These are phyloP conservation scores for Kwoniella mangroviensis DNA, from an alignment of 768 basidiomycete genomes.

Conservation along the genomic window DNA sequence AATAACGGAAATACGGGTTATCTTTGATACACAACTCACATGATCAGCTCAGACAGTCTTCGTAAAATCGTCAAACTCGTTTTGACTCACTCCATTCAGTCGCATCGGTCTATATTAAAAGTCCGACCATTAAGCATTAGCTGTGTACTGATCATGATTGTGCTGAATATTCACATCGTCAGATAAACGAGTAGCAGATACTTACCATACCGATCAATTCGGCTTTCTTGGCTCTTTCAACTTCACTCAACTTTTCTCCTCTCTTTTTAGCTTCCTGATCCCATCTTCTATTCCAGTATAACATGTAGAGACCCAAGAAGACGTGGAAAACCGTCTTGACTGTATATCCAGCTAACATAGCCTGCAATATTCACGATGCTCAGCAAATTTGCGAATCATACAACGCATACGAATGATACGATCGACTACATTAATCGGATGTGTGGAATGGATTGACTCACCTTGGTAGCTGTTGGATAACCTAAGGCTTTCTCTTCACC, in stretches of 20 bases:
- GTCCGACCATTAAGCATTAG: too few relatives aligned
- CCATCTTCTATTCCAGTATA: constrained; percentile 51
- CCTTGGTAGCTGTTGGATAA: constrained; percentile 46
- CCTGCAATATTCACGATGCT: too few relatives aligned
- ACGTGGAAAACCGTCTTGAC: constrained; percentile 42
- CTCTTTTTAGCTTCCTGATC: constrained; percentile 31
- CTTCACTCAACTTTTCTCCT: constrained; percentile 14
- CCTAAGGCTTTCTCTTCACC: constrained; percentile 35
- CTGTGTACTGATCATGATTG: too few relatives aligned
- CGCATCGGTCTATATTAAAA: constrained; percentile 14
- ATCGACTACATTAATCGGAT: too few relatives aligned
- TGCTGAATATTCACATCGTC: neutral
- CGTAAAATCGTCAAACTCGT: neutral
- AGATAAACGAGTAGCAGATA: neutral
- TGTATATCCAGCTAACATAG: constrained; percentile 51
- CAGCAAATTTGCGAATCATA: too few relatives aligned
- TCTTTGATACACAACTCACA: constrained; percentile 1
- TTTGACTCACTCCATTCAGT: constrained; percentile 21
- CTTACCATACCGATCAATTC: constrained; percentile 31
- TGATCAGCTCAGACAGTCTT: neutral
- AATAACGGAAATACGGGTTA: constrained; percentile 22
- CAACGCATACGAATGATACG: too few relatives aligned
- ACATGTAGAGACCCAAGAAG: constrained; percentile 56
- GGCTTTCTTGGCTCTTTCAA: constrained; percentile 64
- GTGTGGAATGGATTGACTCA: neutral